Percentiles rank a stretch among this genome's conserved stretches.
These are phyloP conservation scores for Lipomyces starkeyi DNA, from an alignment of 805 yeast species.

Conservation along the genomic window DNA sequence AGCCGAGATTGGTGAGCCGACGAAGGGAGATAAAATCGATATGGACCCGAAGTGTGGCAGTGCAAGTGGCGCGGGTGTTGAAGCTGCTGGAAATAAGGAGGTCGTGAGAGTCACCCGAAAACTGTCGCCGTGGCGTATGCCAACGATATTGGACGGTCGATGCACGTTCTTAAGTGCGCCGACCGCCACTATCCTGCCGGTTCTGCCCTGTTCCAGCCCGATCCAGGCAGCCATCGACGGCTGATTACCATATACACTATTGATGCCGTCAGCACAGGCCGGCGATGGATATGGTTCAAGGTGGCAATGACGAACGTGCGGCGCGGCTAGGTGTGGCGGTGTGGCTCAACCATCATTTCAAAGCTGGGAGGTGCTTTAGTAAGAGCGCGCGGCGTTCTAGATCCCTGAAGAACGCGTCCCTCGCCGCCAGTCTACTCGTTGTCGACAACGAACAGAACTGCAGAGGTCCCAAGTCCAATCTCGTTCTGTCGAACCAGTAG, in stretches of 20 bases:
- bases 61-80: slow-evolving; percentile 4
- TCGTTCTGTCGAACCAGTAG: no score
- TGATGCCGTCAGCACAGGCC: background rate
- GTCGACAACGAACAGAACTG: no score
- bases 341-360: background rate
- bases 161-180: background rate
- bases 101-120: background rate
- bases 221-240: background rate
- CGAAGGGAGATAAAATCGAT: background rate
- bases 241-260: background rate
- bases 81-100: background rate
- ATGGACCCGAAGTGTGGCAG: background rate
- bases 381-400: background rate
- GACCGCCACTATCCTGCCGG: background rate
- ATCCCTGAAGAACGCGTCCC: background rate
- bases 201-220: background rate
- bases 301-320: slow-evolving; percentile 1
- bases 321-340: background rate
- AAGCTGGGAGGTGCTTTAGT: background rate
- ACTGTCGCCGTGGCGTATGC: background rate
- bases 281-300: background rate
- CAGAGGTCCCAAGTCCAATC: background rate
- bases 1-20: background rate
- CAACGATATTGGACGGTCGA: background rate
- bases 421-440: no score